These are phyloP conservation scores for Ilyonectria robusta DNA, from an alignment of 2,329 filamentous ascomycete genomes.

Conservation along the genomic window DNA sequence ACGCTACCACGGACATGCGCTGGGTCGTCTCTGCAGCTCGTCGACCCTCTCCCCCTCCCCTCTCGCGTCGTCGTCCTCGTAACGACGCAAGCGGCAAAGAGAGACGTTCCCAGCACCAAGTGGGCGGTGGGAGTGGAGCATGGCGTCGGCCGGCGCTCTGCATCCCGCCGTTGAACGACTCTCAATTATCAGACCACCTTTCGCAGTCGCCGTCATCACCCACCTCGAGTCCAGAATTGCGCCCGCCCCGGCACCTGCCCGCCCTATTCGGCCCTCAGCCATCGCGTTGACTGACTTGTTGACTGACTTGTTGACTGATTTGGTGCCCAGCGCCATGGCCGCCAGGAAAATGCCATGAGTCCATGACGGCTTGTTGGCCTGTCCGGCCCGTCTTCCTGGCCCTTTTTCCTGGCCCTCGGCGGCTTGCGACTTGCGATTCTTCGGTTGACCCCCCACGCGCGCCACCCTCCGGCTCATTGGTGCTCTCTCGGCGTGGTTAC, in stretches of 20 bases:
- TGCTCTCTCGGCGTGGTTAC: constrained; percentile 36
- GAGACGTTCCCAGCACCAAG: constrained; percentile 20
- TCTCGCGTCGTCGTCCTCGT: constrained; percentile 1
- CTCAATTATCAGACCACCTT: constrained; percentile 38
- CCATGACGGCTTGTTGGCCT: constrained; percentile 26
- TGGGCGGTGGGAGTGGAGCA: constrained; percentile 30
- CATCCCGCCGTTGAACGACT: constrained; percentile 27
- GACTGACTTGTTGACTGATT: constrained; percentile 14
- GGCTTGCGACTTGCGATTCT: constrained; percentile 31
- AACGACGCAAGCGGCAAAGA: constrained; percentile 5
- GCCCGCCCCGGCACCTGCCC: constrained; percentile 11
- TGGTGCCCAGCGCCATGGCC: constrained; percentile 12
- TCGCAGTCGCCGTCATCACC: constrained; percentile 30
- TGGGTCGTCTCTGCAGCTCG: constrained; percentile 21
- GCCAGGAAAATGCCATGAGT: constrained; percentile 8
- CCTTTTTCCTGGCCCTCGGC: constrained; percentile 36
- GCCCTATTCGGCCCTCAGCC: constrained; percentile 23
- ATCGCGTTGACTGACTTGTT: constrained; percentile 22
- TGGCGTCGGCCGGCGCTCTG: constrained; percentile 20
- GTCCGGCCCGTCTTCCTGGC: constrained; percentile 42
- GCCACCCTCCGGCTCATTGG: constrained; percentile 41
- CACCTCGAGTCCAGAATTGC: constrained; percentile 8
- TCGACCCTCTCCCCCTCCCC: constrained; percentile 14
- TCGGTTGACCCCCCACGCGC: constrained; percentile 41
- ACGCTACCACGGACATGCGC: constrained; percentile 35